These are phyloP conservation scores for Protomyces lactucae-debilis DNA, from an alignment of 1,139 yeast species.

Conservation along the genomic window DNA sequence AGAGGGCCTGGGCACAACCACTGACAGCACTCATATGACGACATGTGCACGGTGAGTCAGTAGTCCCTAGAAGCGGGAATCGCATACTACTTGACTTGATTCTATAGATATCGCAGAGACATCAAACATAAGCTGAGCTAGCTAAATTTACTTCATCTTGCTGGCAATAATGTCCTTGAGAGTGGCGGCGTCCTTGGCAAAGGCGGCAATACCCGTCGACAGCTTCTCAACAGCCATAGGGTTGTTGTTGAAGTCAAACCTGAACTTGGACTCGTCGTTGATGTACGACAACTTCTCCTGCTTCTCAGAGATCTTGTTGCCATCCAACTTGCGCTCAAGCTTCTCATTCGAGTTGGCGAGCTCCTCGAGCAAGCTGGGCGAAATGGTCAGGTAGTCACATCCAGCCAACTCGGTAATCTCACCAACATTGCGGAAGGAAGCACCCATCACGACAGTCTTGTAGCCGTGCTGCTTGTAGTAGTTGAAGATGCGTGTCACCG, in stretches of 20 bases:
- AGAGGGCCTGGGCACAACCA: no score
- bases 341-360: slow-evolving; percentile 69
- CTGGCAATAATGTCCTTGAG: slow-evolving; percentile 72
- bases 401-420: slow-evolving; percentile 98
- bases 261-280: slow-evolving; percentile 83
- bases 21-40: no score
- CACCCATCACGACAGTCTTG: slow-evolving; percentile 99
- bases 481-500: slow-evolving; percentile 85
- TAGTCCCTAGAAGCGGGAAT: no score
- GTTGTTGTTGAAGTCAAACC: slow-evolving; percentile 88
- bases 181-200: slow-evolving; percentile 89
- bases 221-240: slow-evolving; percentile 95
- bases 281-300: slow-evolving; percentile 72
- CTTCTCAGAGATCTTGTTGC: slow-evolving; percentile 53
- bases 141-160: slow-evolving; percentile 45
- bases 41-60: no score
- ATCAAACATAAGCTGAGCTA: not conserved
- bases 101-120: not conserved
- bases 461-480: slow-evolving; percentile 96
- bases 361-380: slow-evolving; percentile 90
- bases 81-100: no score
- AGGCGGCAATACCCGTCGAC: slow-evolving; percentile 94
- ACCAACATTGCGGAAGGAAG: slow-evolving; percentile 96
- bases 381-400: slow-evolving; percentile 90
- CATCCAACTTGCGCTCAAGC: slow-evolving; percentile 66